Percentiles rank a stretch among this genome's conserved stretches.
phyloP scores from a whole-genome alignment of 805 yeast species.

The Torulaspora franciscae region DNA sequence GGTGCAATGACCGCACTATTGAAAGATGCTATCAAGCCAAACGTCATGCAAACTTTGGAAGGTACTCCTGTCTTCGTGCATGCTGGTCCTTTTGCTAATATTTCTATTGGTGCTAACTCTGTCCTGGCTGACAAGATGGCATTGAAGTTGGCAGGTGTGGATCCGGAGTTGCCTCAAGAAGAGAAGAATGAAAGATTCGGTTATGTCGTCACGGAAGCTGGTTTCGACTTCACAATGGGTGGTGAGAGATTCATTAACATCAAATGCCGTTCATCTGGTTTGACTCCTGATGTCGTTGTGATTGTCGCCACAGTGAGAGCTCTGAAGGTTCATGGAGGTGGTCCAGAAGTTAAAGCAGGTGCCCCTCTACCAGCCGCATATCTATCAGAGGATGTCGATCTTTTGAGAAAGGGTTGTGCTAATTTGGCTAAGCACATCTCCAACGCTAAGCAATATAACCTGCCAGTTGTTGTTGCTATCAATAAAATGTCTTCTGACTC shows the following conservation, averaged over 20 bases:
- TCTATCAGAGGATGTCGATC: conserved; percentile 62
- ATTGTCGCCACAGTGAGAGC: conserved; percentile 84
- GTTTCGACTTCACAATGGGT: conserved; percentile 89
- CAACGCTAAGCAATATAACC: conserved; percentile 65
- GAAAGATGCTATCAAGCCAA: conserved; percentile 80
- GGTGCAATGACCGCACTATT: conserved; percentile 80
- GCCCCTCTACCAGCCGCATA: conserved; percentile 71
- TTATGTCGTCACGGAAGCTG: conserved; percentile 82
- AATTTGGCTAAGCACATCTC: conserved; percentile 73
- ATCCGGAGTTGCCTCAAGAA: conserved; percentile 41
- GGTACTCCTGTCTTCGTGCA: conserved; percentile 85
- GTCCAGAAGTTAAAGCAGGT: conserved; percentile 83
- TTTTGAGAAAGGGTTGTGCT: conserved; percentile 64
- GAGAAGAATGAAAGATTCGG: conserved; percentile 53
- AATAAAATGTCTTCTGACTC: conserved; percentile 75
- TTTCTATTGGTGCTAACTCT: conserved; percentile 81
- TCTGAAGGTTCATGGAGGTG: conserved; percentile 82
- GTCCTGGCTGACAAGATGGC: conserved; percentile 78
- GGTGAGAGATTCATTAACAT: conserved; percentile 83
- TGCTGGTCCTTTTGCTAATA: conserved; percentile 87
- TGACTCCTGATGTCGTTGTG: conserved; percentile 71
- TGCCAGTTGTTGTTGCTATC: conserved; percentile 78
- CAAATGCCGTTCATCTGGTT: conserved; percentile 77
- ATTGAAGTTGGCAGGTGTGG: conserved; percentile 70
- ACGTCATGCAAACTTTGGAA: conserved; percentile 81